These are phyloP conservation scores for Hemerocallis citrina DNA, from an alignment of 106 monocot species.

Conservation along the genomic window DNA sequence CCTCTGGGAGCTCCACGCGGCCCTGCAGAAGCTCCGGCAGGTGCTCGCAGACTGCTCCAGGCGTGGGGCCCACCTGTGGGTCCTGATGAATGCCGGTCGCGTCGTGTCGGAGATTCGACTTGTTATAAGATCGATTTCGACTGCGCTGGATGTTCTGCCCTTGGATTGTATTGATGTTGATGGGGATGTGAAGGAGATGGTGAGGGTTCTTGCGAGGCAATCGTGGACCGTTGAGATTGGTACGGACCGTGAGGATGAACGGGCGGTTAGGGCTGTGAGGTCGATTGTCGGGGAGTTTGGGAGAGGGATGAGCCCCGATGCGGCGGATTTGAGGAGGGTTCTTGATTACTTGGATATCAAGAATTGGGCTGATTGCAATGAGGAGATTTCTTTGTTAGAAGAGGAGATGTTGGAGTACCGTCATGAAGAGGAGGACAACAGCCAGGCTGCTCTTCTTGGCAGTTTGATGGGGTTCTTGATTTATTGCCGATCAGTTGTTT, in stretches of 20 bases:
- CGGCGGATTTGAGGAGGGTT: slow-evolving; percentile 15
- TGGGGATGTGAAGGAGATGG: slow-evolving; percentile 36
- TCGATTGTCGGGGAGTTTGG: slow-evolving; percentile 32
- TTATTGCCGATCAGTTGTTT: slow-evolving; percentile 55
- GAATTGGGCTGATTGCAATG: slow-evolving; percentile 67
- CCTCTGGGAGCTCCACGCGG: slow-evolving; percentile 62
- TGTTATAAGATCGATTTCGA: slow-evolving; percentile 35
- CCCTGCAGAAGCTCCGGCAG: slow-evolving; percentile 48
- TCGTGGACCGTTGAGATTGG: slow-evolving; percentile 20
- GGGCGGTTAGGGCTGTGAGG: slow-evolving; percentile 10
- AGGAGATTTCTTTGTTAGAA: slow-evolving; percentile 64
- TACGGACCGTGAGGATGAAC: slow-evolving; percentile 28
- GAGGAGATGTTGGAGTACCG: slow-evolving; percentile 25
- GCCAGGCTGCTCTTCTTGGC: slow-evolving; percentile 28
- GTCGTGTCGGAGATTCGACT: slow-evolving; percentile 43
- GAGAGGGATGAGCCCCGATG: slow-evolving; percentile 24
- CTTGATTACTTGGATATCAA: slow-evolving; percentile 40
- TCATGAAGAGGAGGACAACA: not conserved
- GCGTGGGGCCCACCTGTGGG: slow-evolving; percentile 39
- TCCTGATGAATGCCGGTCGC: slow-evolving; percentile 41
- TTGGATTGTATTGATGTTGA: slow-evolving; percentile 15
- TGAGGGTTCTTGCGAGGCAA: slow-evolving; percentile 37
- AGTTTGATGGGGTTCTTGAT: slow-evolving; percentile 51
- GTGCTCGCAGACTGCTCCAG: slow-evolving; percentile 42
- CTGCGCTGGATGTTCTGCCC: slow-evolving; percentile 47